Conservation (phyloP, 192 early-diverging fungal genomes). For the Entophlyctis luteolus region DNA sequence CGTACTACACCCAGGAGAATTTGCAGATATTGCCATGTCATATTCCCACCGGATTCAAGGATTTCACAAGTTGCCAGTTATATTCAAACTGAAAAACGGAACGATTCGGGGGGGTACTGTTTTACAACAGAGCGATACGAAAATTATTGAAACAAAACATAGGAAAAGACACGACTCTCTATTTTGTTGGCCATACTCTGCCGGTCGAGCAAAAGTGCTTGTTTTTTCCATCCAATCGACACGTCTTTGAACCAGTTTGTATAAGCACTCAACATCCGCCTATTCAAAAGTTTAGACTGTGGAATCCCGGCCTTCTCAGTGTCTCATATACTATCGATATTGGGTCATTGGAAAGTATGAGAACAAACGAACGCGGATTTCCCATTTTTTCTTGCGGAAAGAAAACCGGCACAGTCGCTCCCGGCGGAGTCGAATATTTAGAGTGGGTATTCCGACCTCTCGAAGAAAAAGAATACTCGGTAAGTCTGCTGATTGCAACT, state of each 20-base stretch:
- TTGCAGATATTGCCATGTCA: constrained; percentile 39
- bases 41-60: constrained; percentile 54
- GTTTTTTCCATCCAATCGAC: constrained; percentile 35
- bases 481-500: constrained; percentile 3
- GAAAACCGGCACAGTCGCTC: constrained; percentile 32
- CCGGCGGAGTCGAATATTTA: constrained; percentile 38
- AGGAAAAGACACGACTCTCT: constrained; percentile 48
- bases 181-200: constrained; percentile 45
- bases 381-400: constrained; percentile 40
- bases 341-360: constrained; percentile 34
- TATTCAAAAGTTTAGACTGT: constrained; percentile 38
- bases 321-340: constrained; percentile 46
- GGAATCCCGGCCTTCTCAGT: constrained; percentile 37
- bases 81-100: constrained; percentile 54
- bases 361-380: constrained; percentile 37
- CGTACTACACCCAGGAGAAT: constrained; percentile 42
- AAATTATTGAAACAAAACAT: constrained; percentile 4
- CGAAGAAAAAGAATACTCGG: constrained; percentile 47
- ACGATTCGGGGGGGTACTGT: constrained; percentile 22
- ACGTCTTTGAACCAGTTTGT: constrained; percentile 35
- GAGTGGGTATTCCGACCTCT: constrained; percentile 54
- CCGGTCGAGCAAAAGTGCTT: constrained; percentile 44
- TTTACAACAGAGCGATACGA: constrained; percentile 19
- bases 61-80: constrained; percentile 47
- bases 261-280: constrained; percentile 44